Base-by-base conservation (phyloP, 768 basidiomycete genomes). In the Aureoboletus auriporus region DNA sequence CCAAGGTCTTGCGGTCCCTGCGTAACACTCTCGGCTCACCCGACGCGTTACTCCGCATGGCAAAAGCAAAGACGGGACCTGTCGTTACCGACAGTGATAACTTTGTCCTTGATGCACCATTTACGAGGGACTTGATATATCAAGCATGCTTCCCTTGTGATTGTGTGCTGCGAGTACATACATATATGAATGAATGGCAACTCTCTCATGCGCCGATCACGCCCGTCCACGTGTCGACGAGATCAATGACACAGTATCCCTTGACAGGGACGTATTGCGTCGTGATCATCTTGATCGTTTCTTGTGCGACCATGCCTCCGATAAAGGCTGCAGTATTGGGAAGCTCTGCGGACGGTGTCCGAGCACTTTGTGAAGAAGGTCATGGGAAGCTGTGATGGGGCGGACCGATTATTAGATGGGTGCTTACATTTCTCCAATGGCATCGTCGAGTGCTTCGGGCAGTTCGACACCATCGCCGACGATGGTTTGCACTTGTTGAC, bases 41-140 rank as follows among this genome's bases (percentile, higher is more conserved):
- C 13, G 76, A 78, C 11, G 85, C 94, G 8, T 73, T 72, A n/a
- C 75, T 99, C 36, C 79, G 95, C 36, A 97, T 99, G 95, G 96
- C 91, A 3, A 81, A 86, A 52, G 85, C 85, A 61, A 89, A 89
- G 69, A 94, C 94, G 39, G 95, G 96, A 8, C 96, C 95, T 10
- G 90, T 99, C 36, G 95, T 99, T 14, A 80, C 90, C 5, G 96
- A 99, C 67, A 99, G 98, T 57, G 91, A 91, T 17, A 97, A 96
- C 70, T 98, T 99, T 66, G 78, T 97, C 56, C 95, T 99, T 55
- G 96, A 99, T 61, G 96, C 96, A 13, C 91, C 93, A 1, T 98
- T 97, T 69, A 71, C 79, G 12, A 75, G 72, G 47, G 79, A 83
- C 33, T 62, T 75, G 59, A 84, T 95, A 73, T n/a, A n/a, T n/a